Percentiles rank a stretch among this genome's conserved stretches.
phyloP scores from a whole-genome alignment of 345 rosid genomes.

The Cochlearia excelsa region DNA sequence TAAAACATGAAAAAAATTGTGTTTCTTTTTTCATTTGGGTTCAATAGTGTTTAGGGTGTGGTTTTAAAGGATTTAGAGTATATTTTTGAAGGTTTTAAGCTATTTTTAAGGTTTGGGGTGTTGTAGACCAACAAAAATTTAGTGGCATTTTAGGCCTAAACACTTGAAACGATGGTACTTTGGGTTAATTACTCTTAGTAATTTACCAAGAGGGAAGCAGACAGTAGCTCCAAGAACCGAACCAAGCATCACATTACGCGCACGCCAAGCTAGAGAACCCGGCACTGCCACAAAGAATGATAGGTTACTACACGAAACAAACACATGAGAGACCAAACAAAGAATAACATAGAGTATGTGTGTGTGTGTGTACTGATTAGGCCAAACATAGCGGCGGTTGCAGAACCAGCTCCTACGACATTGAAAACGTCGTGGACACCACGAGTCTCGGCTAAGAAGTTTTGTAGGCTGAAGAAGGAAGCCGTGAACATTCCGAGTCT shows the following conservation, averaged over 20 bases:
- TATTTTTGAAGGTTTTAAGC: too few relatives aligned
- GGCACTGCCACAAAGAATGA: slow-evolving; percentile 52
- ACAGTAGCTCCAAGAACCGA: slow-evolving; percentile 74
- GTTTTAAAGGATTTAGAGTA: too few relatives aligned
- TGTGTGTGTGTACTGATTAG: slow-evolving; percentile 53
- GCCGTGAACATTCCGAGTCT: slow-evolving; percentile 96
- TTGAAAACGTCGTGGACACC: slow-evolving; percentile 78
- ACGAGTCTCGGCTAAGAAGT: slow-evolving; percentile 74
- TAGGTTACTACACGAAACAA: slow-evolving; percentile 20
- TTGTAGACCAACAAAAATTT: too few relatives aligned
- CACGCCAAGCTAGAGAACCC: slow-evolving; percentile 79
- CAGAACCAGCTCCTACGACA: slow-evolving; percentile 89
- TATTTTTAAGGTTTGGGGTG: too few relatives aligned
- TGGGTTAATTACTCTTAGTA: not conserved
- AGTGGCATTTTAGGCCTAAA: too few relatives aligned
- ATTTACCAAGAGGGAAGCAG: slow-evolving; percentile 74
- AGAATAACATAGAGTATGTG: not conserved
- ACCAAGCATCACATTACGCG: slow-evolving; percentile 75
- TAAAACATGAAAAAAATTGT: too few relatives aligned
- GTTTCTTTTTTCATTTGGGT: too few relatives aligned
- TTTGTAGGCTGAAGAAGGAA: slow-evolving; percentile 67
- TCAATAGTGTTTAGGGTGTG: too few relatives aligned
- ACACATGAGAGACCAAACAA: not conserved
- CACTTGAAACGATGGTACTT: not conserved
- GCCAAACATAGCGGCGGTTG: slow-evolving; percentile 89